Base-by-base conservation (phyloP, 305 asterid species). In the Striga hermonthica region DNA sequence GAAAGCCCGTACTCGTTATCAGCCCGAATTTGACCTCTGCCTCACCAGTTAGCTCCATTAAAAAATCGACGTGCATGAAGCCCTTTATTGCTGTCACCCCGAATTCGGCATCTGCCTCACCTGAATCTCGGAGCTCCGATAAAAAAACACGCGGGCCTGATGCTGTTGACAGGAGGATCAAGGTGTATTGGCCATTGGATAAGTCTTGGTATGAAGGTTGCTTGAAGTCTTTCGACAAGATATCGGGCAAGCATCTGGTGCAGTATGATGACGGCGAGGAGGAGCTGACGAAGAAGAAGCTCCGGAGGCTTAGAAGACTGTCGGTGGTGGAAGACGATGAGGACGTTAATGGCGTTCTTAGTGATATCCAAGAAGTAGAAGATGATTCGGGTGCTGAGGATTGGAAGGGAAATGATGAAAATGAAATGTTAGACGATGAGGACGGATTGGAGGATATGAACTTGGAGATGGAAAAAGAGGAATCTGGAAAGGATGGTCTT, bases 181-280 rank as follows among this genome's bases (percentile, higher is more conserved):
- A 60, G 76, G 84, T 93, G 62, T 90, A 78, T 68, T 88, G 99
- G 95, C 95, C 97, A 37, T 73, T 88, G 75, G 96, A 93, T 80
- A 78, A 85, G 74, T 62, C 72, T 38, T 90, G 97, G 99, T 90
- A 85, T 69, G 91, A 82, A 71, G 99, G 99, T 4, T 67, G 52
- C 47, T 95, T 93, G 36, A 82, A 76, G 56, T 86, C 84, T 54
- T 88, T 84, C 15, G 93, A 93, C 67, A 73, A 68, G 68, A 10
- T 66, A 57, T 80, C 88, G 6, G 96, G 95, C 15, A 83, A 86
- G 80, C 99, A 93, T 85, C 74, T 78, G 85, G 83, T 93, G 79
- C 81, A 73, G 79, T 90, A 93, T 72, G 95, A 90, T 40, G 99
- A 93, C 58, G 90, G 72, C 1, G 96, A 90, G 50, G 95, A 90